phyloP scores from a whole-genome alignment of 164 flowering plant genomes.

The Nymphaea colorata region DNA sequence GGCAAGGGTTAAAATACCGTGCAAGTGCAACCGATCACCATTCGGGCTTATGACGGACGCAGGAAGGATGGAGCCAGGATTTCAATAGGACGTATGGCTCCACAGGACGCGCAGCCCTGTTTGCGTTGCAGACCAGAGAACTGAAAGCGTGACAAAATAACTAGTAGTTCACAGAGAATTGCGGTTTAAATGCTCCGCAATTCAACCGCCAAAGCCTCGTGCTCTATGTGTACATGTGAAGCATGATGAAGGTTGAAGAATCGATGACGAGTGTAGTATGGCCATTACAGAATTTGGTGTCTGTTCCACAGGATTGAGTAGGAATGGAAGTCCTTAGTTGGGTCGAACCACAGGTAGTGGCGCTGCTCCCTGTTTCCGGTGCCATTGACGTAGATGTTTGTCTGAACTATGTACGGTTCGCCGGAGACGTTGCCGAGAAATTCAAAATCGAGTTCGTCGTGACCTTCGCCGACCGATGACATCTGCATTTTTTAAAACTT shows the following conservation, averaged over 20 bases:
- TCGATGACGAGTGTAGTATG: not conserved
- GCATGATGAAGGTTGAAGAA: not conserved
- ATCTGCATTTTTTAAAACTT: constrained; percentile 12
- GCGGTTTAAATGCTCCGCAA: too few relatives aligned
- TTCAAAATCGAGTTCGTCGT: constrained; percentile 35
- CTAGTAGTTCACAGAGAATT: too few relatives aligned
- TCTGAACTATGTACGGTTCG: constrained; percentile 36
- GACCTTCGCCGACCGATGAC: constrained; percentile 30
- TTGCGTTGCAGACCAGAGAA: not conserved
- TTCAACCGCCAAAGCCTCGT: too few relatives aligned
- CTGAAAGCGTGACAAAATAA: not conserved
- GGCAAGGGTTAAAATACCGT: too few relatives aligned
- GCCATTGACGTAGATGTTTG: constrained; percentile 33
- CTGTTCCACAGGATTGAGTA: constrained; percentile 32
- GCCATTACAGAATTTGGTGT: constrained; percentile 17
- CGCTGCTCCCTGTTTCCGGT: constrained; percentile 33
- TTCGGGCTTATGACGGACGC: too few relatives aligned
- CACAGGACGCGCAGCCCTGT: too few relatives aligned
- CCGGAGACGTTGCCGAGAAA: constrained; percentile 32
- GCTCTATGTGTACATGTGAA: too few relatives aligned
- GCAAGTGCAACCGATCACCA: too few relatives aligned
- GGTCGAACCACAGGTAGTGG: constrained; percentile 35
- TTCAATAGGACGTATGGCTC: too few relatives aligned
- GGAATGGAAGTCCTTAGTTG: constrained; percentile 25
- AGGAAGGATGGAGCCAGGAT: too few relatives aligned